A percentile compares a stretch with the other conserved stretches of the same genome.
phyloP scores from a whole-genome alignment of 2,329 filamentous ascomycete genomes.

The Dissoconium aciculare region DNA sequence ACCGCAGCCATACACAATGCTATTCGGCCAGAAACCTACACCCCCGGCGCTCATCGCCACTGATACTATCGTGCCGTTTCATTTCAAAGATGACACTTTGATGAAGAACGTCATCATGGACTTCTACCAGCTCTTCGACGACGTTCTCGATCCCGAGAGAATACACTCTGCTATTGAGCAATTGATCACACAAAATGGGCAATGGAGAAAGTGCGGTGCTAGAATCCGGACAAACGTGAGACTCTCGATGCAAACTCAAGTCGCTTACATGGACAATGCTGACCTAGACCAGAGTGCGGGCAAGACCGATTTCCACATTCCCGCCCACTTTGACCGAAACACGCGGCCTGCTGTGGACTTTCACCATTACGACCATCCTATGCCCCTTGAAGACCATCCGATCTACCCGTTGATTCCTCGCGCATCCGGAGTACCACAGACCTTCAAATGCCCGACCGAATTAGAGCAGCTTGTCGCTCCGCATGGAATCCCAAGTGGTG shows the following conservation, averaged over 20 bases:
- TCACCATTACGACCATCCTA: neutral
- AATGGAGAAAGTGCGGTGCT: slow-evolving; percentile 2
- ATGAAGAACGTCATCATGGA: slow-evolving; percentile 1
- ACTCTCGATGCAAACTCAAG: neutral
- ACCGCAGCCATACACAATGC: neutral
- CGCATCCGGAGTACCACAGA: neutral
- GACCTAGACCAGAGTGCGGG: slow-evolving; percentile 2
- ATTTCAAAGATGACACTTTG: slow-evolving; percentile 3
- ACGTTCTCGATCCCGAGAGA: slow-evolving; percentile 3
- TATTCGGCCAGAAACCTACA: neutral
- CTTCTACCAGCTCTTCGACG: slow-evolving; percentile 2
- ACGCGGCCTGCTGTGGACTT: neutral
- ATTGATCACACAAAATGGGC: neutral
- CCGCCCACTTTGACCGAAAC: slow-evolving; percentile 1
- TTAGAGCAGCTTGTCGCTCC: slow-evolving; percentile 1
- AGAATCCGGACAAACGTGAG: slow-evolving; percentile 4
- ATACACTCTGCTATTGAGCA: neutral
- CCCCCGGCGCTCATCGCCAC: neutral
- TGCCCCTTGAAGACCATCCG: neutral
- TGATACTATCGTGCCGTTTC: slow-evolving; percentile 3
- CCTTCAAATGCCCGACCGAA: neutral
- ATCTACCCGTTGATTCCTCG: neutral
- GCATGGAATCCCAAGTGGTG: slow-evolving; percentile 1
- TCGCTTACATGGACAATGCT: too few species aligned
- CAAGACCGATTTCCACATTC: slow-evolving; percentile 4